These are phyloP conservation scores for Acer yangbiense DNA, from an alignment of 345 rosid species.

Conservation along the genomic window DNA sequence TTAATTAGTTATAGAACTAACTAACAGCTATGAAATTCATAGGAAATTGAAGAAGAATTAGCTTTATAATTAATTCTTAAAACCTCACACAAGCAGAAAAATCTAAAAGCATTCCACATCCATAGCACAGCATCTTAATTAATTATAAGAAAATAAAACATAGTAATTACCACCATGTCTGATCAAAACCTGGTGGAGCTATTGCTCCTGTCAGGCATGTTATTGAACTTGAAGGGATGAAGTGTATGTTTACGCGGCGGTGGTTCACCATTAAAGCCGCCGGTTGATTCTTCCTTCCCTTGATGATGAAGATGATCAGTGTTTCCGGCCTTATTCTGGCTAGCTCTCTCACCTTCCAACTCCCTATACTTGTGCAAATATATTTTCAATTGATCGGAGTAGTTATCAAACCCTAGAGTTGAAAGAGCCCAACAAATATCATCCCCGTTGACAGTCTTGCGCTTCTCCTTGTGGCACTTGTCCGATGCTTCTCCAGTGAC, in stretches of 20 bases:
- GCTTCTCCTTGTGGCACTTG: slow-evolving; percentile 73
- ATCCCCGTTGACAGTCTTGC: slow-evolving; percentile 70
- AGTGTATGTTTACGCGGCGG: not conserved
- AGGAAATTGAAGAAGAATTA: slow-evolving; percentile 5
- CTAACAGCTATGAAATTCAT: not conserved
- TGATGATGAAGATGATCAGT: not conserved
- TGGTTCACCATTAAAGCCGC: not conserved
- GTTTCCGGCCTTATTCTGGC: slow-evolving; percentile 34
- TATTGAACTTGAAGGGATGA: slow-evolving; percentile 18
- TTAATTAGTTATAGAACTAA: not conserved
- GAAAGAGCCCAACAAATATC: slow-evolving; percentile 75
- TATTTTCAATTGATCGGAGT: slow-evolving; percentile 52
- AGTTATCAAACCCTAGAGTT: slow-evolving; percentile 71
- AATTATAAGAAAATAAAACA: not conserved
- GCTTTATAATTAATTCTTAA: not conserved
- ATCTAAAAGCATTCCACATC: not conserved
- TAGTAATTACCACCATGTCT: slow-evolving; percentile 10
- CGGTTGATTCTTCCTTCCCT: slow-evolving; percentile 3
- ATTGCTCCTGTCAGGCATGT: slow-evolving; percentile 8
- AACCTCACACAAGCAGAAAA: slow-evolving; percentile 1
- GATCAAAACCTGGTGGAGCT: slow-evolving; percentile 17
- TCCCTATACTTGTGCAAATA: slow-evolving; percentile 54
- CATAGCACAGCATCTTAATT: slow-evolving; percentile 1
- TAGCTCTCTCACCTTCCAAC: slow-evolving; percentile 57
- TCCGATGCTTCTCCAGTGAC: slow-evolving; percentile 76